Evolutionary conservation across 164 flowering plant species (phyloP), one percentile per base, ranked within the genome.

Genomic region (Hamamelis virginiana): DNA sequence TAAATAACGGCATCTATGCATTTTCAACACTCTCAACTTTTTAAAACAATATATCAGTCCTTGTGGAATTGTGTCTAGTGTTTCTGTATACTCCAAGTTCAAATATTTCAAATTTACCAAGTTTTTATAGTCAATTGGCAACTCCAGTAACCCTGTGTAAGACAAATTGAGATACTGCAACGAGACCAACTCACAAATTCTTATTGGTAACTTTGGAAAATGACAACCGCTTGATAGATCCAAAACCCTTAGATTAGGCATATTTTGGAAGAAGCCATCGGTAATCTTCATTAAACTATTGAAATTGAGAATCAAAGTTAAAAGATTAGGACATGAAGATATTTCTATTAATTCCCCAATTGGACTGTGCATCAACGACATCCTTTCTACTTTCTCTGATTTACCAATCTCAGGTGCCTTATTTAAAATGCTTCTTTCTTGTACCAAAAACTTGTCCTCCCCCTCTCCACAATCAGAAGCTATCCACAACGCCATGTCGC

Each of bases 401-500:
- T 57, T 21, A 11, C 33, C 26, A 33, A 33, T 6, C 6, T 33
- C 41, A 2, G 41, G 41, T 33, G 41, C 41, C 41, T 33, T 33
- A 2, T 33, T 33, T 2, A 33, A 33, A 33, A 2, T 6, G 6
- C 2, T 6, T 33, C 6, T 33, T 2, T 2, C 14, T n/a, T 46
- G 21, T 0, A 10, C 10, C 3, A 1, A 1, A 18, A 12, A 6
- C 8, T 26, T 51, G 13, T 19, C 23, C 10, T 57, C 9, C n/a
- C 22, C 23, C 9, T 53, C 43, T 5, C 28, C 53, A 10, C 0
- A 8, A 5, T 72, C 62, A 10, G 13, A 43, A 15, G 63, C 57
- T 26, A 74, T 14, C 73, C 70, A 64, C 8, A 74, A 18, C 0
- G 77, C 77, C 73, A 74, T 64, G 12, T 65, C 73, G 41, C 69